Conservation (phyloP, 768 basidiomycete species). For the Termitomyces sp. region DNA sequence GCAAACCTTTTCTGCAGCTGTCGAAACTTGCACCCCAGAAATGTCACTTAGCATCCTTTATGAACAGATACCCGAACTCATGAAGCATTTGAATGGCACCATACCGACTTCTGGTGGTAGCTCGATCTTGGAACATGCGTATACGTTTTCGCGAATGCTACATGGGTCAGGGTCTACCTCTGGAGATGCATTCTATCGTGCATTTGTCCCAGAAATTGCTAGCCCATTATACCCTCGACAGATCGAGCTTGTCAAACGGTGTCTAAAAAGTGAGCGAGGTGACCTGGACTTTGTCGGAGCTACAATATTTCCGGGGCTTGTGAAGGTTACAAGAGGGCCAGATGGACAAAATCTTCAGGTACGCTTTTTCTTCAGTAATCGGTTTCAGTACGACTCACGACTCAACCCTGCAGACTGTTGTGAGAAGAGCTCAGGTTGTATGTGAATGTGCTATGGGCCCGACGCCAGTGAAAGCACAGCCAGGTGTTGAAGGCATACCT, state of each 20-base stretch:
- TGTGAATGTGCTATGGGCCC: slow-evolving; percentile 73
- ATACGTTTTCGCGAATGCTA: slow-evolving; percentile 81
- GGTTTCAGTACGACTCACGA: background rate
- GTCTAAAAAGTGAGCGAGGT: slow-evolving; percentile 68
- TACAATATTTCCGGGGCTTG: slow-evolving; percentile 83
- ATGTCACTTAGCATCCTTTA: slow-evolving; percentile 61
- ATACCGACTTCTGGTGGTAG: slow-evolving; percentile 40
- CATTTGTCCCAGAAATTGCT: slow-evolving; percentile 81
- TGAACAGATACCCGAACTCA: slow-evolving; percentile 67
- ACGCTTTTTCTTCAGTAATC: slow-evolving; percentile 2
- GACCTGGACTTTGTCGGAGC: slow-evolving; percentile 74
- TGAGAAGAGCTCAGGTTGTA: slow-evolving; percentile 79
- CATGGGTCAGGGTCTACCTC: slow-evolving; percentile 59
- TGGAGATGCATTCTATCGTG: slow-evolving; percentile 78
- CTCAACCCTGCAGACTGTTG: slow-evolving; percentile 46
- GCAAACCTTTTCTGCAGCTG: slow-evolving; percentile 84
- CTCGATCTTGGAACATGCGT: slow-evolving; percentile 66
- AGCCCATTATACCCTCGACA: slow-evolving; percentile 69
- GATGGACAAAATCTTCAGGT: slow-evolving; percentile 47
- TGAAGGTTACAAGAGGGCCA: slow-evolving; percentile 59
- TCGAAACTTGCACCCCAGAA: slow-evolving; percentile 68
- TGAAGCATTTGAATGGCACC: slow-evolving; percentile 40
- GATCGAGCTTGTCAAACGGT: slow-evolving; percentile 81
- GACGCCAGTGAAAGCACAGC: slow-evolving; percentile 14
- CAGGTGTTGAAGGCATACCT: background rate